These are phyloP conservation scores for Cercospora sp. DNA, from an alignment of 2,329 filamentous ascomycete species.

Conservation along the genomic window DNA sequence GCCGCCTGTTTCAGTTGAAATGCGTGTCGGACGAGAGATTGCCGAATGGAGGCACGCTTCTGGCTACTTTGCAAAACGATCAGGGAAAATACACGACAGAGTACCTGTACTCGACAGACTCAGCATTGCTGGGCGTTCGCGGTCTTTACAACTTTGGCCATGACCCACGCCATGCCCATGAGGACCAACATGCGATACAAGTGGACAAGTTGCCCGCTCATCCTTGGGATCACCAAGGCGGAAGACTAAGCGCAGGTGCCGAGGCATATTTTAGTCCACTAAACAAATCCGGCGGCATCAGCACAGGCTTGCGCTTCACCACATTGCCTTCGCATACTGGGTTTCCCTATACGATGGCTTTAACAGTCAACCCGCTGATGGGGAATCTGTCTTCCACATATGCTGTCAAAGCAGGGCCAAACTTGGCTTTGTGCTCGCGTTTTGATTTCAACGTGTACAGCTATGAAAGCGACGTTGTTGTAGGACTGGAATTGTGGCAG, in stretches of 20 bases:
- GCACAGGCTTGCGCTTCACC: constrained; percentile 82
- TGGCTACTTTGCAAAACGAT: constrained; percentile 77
- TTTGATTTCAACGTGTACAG: constrained; percentile 99
- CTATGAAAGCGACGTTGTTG: constrained; percentile 90
- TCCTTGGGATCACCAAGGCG: constrained; percentile 63
- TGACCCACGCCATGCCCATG: constrained; percentile 52
- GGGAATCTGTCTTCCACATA: constrained; percentile 90
- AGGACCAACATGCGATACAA: not conserved
- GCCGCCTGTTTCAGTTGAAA: constrained; percentile 76
- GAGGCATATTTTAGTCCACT: constrained; percentile 94
- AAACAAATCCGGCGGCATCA: constrained; percentile 91
- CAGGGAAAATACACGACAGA: constrained; percentile 84
- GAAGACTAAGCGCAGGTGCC: constrained; percentile 84
- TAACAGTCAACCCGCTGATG: constrained; percentile 92
- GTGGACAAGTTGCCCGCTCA: constrained; percentile 22
- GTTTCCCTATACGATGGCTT: constrained; percentile 87
- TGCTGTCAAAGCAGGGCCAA: constrained; percentile 79
- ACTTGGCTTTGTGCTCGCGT: constrained; percentile 81
- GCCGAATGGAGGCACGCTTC: constrained; percentile 72
- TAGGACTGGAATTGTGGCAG: constrained; percentile 89
- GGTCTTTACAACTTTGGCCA: constrained; percentile 94
- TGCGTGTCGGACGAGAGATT: constrained; percentile 72
- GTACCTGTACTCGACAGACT: constrained; percentile 89
- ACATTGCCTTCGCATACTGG: constrained; percentile 78
- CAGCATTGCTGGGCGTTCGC: constrained; percentile 79